These are phyloP conservation scores for Alectoria sarmentosa DNA, from an alignment of 495 filamentous ascomycete genomes.

Conservation along the genomic window DNA sequence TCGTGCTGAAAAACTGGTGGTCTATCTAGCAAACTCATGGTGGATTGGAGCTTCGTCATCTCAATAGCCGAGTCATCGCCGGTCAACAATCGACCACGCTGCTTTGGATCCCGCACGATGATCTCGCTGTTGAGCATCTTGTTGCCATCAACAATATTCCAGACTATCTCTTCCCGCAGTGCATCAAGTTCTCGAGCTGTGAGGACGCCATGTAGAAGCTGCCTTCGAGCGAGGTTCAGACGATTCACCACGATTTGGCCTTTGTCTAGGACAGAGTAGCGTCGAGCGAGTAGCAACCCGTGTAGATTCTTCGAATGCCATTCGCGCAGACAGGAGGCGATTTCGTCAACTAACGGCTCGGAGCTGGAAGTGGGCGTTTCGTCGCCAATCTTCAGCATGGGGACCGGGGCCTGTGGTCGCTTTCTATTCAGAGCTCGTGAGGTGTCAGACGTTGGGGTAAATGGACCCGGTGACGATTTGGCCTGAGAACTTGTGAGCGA, in stretches of 20 bases:
- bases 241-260: slow-evolving; percentile 71
- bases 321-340: slow-evolving; percentile 89
- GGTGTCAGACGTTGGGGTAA: slow-evolving; percentile 23
- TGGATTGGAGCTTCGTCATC: slow-evolving; percentile 81
- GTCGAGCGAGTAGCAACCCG: slow-evolving; percentile 74
- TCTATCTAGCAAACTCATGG: slow-evolving; percentile 89
- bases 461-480: slow-evolving; percentile 16
- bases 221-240: slow-evolving; percentile 74
- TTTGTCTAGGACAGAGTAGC: slow-evolving; percentile 74
- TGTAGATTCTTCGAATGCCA: slow-evolving; percentile 98
- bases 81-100: slow-evolving; percentile 78
- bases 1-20: slow-evolving; percentile 61
- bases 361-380: slow-evolving; percentile 82
- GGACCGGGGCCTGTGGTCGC: slow-evolving; percentile 85
- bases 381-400: slow-evolving; percentile 95
- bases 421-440: slow-evolving; percentile 55
- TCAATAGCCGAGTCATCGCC: slow-evolving; percentile 91
- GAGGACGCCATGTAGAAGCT: slow-evolving; percentile 87
- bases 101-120: slow-evolving; percentile 81
- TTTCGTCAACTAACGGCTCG: slow-evolving; percentile 94
- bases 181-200: slow-evolving; percentile 71
- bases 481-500: slow-evolving; percentile 20
- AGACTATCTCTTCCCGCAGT: slow-evolving; percentile 80
- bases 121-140: slow-evolving; percentile 87
- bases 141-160: slow-evolving; percentile 90